Conservation (phyloP, 2,329 filamentous ascomycete genomes). For the Claviceps paspali region DNA sequence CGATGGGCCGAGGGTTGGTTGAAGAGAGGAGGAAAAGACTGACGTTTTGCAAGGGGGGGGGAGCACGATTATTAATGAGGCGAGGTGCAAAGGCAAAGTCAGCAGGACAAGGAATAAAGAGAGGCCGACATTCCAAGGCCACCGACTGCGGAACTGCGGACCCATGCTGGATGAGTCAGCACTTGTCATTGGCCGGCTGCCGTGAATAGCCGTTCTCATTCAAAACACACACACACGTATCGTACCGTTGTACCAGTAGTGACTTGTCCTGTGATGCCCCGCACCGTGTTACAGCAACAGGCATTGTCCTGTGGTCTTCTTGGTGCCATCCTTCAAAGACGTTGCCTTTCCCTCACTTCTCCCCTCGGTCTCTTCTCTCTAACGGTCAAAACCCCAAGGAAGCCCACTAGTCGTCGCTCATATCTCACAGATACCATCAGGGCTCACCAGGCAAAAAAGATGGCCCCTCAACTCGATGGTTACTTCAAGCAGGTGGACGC, state of each 20-base stretch:
- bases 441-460: slow-evolving; percentile 51
- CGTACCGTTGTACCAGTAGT: no score
- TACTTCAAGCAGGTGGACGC: slow-evolving; percentile 88
- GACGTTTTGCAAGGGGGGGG: background rate
- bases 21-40: slow-evolving; percentile 1
- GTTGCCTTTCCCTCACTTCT: slow-evolving; percentile 11
- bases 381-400: slow-evolving; percentile 6
- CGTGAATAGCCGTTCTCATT: background rate
- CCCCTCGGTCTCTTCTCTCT: slow-evolving; percentile 10
- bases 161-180: background rate
- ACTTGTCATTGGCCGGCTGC: background rate
- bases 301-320: slow-evolving; percentile 10
- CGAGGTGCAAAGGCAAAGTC: background rate
- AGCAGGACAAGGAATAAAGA: slow-evolving; percentile 2
- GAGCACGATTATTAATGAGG: slow-evolving; percentile 3
- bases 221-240: no score
- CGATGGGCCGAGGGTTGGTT: slow-evolving; percentile 1
- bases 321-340: slow-evolving; percentile 8
- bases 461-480: slow-evolving; percentile 80
- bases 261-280: slow-evolving; percentile 32
- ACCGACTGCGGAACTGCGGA: no score
- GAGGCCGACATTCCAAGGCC: background rate
- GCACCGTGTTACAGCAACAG: slow-evolving; percentile 24
- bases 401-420: slow-evolving; percentile 14
- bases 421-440: slow-evolving; percentile 40